Evolutionary conservation across 441 rosid genomes (phyloP), one percentile per base, ranked within the genome.

Genomic region (Pelargonium cotyledonis): DNA sequence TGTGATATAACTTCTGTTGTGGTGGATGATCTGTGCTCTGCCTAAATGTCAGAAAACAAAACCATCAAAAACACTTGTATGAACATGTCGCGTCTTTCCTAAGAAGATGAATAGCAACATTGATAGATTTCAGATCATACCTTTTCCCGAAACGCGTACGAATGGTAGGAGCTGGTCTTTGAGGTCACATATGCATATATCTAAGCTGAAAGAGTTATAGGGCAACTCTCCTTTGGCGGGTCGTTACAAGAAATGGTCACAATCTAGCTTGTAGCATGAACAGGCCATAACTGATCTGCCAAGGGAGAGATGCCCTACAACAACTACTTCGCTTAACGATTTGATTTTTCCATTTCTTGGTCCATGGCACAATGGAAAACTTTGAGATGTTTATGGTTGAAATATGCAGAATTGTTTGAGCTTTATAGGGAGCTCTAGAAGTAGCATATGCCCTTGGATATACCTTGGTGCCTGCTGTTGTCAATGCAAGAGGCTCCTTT

Each of bases 151-250:
- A 31, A 31, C 35, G 3, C 1, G 35, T 31, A 31, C 35, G 35
- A 31, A 2, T 31, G 35, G 35, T 31, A 31, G 35, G 35, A 31
- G 35, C 49, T 44, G 11, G 2, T 51, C n/a, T 18, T 51, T 51
- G 58, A 51, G 6, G 19, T 14, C 57, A 14, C 16, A 49, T 49
- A n/a, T n/a, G 12, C 4, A 31, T 31, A 4, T 31, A 31, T 51
- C 10, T 51, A 51, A 51, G 19, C 58, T n/a, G 58, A 51, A 51
- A 51, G 18, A 51, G 58, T 51, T 51, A 51, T 51, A 51, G 58
- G 58, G 58, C 58, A 51, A 51, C 58, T 51, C 19, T n/a, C 58
- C 58, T 51, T 51, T 51, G 58, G 58, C 58, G 19, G 58, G n/a
- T 46, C 55, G 6, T 49, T 49, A 5, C 55, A 49, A 49, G 55